Conservation (phyloP, 441 rosid genomes). For the Pelargonium australe region DNA sequence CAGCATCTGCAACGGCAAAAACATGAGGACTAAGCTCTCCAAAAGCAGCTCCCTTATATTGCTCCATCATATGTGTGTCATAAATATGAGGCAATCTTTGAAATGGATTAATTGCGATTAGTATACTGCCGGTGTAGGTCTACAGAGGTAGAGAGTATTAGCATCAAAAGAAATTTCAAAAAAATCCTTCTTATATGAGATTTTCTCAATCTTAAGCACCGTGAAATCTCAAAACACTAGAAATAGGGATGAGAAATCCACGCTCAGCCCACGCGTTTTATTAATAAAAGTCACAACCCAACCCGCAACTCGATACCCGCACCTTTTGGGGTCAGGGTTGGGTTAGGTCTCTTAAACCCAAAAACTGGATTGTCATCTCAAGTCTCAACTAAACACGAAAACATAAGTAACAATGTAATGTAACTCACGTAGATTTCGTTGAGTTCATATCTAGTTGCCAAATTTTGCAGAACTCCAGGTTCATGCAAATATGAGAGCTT, state of each 20-base stretch:
- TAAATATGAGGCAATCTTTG: constrained; percentile 73
- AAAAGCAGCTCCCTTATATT: constrained; percentile 52
- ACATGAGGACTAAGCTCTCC: constrained; percentile 80
- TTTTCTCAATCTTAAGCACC: constrained; percentile 9
- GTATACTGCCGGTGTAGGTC: constrained; percentile 73
- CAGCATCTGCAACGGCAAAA: constrained; percentile 71
- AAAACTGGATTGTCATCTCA: no score
- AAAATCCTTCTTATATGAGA: constrained; percentile 9
- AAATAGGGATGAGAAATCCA: no score
- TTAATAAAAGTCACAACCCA: no score
- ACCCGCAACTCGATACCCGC: no score
- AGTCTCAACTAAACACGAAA: background rate
- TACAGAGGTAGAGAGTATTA: constrained; percentile 26
- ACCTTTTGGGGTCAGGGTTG: no score
- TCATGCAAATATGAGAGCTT: constrained; percentile 91
- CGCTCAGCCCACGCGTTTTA: no score
- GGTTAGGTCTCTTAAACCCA: no score
- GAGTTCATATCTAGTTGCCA: constrained; percentile 76
- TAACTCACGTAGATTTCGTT: constrained; percentile 85
- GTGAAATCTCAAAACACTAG: no score
- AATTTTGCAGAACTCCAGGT: constrained; percentile 90
- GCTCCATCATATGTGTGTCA: constrained; percentile 74
- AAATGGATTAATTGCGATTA: constrained; percentile 74
- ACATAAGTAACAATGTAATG: constrained; percentile 12
- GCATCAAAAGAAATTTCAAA: constrained; percentile 19